Conservation (phyloP, 768 basidiomycete species). For the Hericium alpestre region DNA sequence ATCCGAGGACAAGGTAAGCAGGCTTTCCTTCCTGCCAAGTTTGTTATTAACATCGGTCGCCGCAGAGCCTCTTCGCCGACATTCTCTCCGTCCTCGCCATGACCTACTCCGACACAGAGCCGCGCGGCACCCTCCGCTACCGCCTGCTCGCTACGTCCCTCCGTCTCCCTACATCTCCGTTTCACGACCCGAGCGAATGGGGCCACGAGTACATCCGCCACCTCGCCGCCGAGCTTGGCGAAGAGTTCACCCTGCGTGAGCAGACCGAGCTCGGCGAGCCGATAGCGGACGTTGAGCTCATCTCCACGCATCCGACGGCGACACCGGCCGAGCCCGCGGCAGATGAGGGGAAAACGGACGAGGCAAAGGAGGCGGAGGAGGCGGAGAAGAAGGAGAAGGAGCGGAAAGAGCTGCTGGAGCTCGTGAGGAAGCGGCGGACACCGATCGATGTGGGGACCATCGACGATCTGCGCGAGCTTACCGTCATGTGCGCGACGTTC, state of each 20-base stretch:
- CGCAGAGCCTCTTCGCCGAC: slow-evolving; percentile 86
- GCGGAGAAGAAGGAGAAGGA: slow-evolving; percentile 15
- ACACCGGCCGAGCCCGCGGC: background rate
- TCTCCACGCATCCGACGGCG: slow-evolving; percentile 2
- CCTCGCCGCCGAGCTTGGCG: slow-evolving; percentile 89
- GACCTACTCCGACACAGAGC: slow-evolving; percentile 98
- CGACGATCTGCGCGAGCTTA: slow-evolving; percentile 68
- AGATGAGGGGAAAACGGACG: slow-evolving; percentile 5
- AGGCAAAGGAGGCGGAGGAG: slow-evolving; percentile 8
- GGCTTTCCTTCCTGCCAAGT: background rate
- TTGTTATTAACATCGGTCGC: slow-evolving; percentile 1
- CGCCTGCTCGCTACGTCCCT: slow-evolving; percentile 73
- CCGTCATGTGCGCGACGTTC: slow-evolving; percentile 80
- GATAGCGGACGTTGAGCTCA: slow-evolving; percentile 1
- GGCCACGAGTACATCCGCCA: slow-evolving; percentile 99
- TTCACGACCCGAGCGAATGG: slow-evolving; percentile 91
- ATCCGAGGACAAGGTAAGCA: slow-evolving; percentile 66
- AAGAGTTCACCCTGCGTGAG: slow-evolving; percentile 75
- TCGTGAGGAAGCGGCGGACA: slow-evolving; percentile 20
- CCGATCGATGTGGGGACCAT: slow-evolving; percentile 41
- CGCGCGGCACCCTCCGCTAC: slow-evolving; percentile 90
- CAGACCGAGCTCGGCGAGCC: slow-evolving; percentile 32
- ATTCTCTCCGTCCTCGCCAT: slow-evolving; percentile 97
- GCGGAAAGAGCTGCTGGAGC: slow-evolving; percentile 19
- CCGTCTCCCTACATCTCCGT: slow-evolving; percentile 51